Evolutionary conservation across 352 stramenopile genomes (phyloP), one percentile per base, ranked within the genome.

Genomic region (Globisporangium acanthophoron): DNA sequence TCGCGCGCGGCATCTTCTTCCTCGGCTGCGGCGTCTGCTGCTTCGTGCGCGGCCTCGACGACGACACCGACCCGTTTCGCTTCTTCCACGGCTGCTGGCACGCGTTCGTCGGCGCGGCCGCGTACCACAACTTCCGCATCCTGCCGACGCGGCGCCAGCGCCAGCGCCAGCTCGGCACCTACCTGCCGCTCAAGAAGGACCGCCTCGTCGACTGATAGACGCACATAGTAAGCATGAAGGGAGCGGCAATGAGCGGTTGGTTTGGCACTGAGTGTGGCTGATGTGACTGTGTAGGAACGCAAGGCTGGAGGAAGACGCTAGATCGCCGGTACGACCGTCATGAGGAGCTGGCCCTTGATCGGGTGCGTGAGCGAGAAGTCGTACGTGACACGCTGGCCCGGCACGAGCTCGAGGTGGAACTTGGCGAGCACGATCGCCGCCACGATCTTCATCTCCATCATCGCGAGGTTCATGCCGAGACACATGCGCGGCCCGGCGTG

Each of bases 1-100:
- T 92, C 24, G 51, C 70, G 6, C 59, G 74, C 43, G 81, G 79
- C 1, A 24, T 88, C 31, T 21, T 86, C 31, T 64, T 88, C 47
- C 62, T 90, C 2, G 56, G 54, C 9, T 69, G 71, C 61, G 82
- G 57, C 4, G 57, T 92, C 12, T 52, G 61, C 48, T 92, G 78
- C 66, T 92, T 90, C 50, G 54, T 79, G 11, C 71, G 72, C 16
- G 82, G 80, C 0, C 65, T 92, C 7, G 74, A 92, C 65, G 82
- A 92, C 62, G 73, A 85, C 58, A 79, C 73, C 27, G 82, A 92
- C 48, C 78, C 82, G 58, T 87, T 88, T 61, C 80, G 82, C 7
- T 83, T 92, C 67, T 92, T 89, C 59, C 82, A 92, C 66, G 82
- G 82, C 56, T 92, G 80, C 62, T 92, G 82, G 82, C 80, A 92